Base-by-base conservation (phyloP, 2,329 filamentous ascomycete species). In the Cladosporium velox region DNA sequence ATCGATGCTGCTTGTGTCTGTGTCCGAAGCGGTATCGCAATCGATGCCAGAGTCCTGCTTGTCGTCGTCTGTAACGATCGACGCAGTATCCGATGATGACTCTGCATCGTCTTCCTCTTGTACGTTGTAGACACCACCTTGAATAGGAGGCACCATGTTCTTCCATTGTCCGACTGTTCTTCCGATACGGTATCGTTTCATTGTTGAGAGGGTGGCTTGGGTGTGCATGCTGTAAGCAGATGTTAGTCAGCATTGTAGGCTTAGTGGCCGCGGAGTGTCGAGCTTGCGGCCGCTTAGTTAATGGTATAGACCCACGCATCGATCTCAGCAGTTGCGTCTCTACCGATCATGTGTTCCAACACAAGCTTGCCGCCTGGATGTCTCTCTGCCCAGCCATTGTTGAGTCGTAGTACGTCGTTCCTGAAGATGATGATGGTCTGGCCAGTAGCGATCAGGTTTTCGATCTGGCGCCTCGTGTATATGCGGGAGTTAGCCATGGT, bases 301-400 rank as follows among this genome's bases (percentile, higher is more conserved):
- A 15, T 21, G 61, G 34, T 57, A 51, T 28, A 65, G 35, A 63
- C 59, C 34, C 34, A 66, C 63, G 21, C 83, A 68, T 83, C 83
- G 71, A 87, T 87, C 72, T 87, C 85, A 72, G 86, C 84, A 24
- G 84, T 86, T 28, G 85, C 84, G 76, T 87, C 85, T 74, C 80
- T 81, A 65, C 85, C 85, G 4, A 87, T 83, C 84, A 87, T 88
- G 77, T 89, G 87, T 68, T 85, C 73, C 70, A 97, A 86, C n/a
- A 86, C 84, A 32, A 88, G 77, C 18, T 80, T 78, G 35, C 87
- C 87, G 26, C 87, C 87, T 0, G 87, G 87, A 71, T 89, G 87
- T 66, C 78, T 82, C 62, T 83, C 74, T 69, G 88, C 80, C 87
- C 87, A 89, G 47, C 79, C 77, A 67, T 88, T 77, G 71, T 86